Evolutionary conservation across 164 flowering plant genomes (phyloP), one percentile per base, ranked within the genome.

Genomic region (Tetrastigma voinierianum): DNA sequence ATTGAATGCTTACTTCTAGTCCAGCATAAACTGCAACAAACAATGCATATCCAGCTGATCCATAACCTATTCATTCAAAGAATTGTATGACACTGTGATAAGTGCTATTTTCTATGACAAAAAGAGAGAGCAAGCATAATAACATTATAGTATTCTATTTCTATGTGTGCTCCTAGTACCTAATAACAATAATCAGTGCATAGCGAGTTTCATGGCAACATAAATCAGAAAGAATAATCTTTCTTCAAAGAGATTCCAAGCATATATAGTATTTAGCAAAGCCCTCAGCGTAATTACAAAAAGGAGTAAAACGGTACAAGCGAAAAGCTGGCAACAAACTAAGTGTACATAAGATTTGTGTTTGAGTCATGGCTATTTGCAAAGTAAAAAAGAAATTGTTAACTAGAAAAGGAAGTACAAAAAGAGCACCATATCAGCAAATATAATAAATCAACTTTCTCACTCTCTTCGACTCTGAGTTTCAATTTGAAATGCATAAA

Each of bases 21-120:
- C 96, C 97, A 24, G 97, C 99, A 80, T 92, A 95, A 70, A 86
- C 96, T 17, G 86, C 93, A 2, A 92, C 89, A 77, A 95, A 95
- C 67, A 95, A 72, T 56, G 97, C 99, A 88, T 95, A 95, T 69
- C 99, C 99, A 56, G 94, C 93, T 17, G 94, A 82, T 18, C 99
- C 99, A 83, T 92, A 90, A 69, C 93, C 98, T 95, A 90, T 61
- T 48, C 58, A 58, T 12, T 2, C 17, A 55, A 59, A 65, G 44
- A 23, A 43, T 7, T 51, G 55, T n/a, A 46, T 20, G 21, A 61
- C 19, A 23, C n/a, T 44, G 11, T 25, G 45, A 14, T 9, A 51
- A 61, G 2, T 9, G 13, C 1, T 19, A 23, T 46, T 59, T 59
- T 43, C 9, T 18, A 4, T 10, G 3, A 1, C 3, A 8, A 57